Base-by-base conservation (phyloP, 495 filamentous ascomycete genomes). In the Xylaria curta region DNA sequence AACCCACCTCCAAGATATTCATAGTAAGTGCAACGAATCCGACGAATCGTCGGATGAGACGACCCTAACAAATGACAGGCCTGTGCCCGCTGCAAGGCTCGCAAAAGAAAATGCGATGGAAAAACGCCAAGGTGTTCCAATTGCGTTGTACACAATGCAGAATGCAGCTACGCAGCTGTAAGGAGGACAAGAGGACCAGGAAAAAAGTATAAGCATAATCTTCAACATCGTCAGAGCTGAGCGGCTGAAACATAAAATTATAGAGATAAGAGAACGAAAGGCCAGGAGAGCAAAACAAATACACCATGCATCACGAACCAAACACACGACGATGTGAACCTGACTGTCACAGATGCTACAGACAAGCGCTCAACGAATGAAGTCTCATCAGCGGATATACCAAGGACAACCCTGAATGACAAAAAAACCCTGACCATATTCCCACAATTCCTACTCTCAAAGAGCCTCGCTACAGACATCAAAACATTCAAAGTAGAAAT, bases 101-200 rank as follows among this genome's bases (percentile, higher is more conserved):
- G 46, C 31, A 82, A 81, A 74, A 77, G 80, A 44, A 80, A 78
- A 66, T 82, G 81, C 71, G 77, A 76, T 21, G 81, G 81, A 3
- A 44, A 24, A 0, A 70, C 60, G 31, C 81, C 81, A 4, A 66
- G 42, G 28, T 82, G 81, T 72, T 64, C 58, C 1, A 82, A 82
- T 47, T 82, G 81, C 42, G 63, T 70, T 24, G 19, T 13, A 31
- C 31, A 56, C n/a, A 56, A 68, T 21, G 65, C 65, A 19, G 65
- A 56, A 40, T 68, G 65, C 47, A 42, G 1, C 8, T 68, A 68
- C 28, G 47, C 65, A 40, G 28, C n/a, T 2, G 47, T 56, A 21
- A 19, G 65, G 13, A 53, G 31, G 24, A 68, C 65, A 10, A 47
- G 65, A 42, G 65, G 65, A 24, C 46, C 31, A 40, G 65, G 65